Percentiles rank a stretch among this genome's conserved stretches.
Evolutionary conservation across 2,329 filamentous ascomycete species (phyloP).

Genomic region (Pseudogymnoascus sp.): DNA sequence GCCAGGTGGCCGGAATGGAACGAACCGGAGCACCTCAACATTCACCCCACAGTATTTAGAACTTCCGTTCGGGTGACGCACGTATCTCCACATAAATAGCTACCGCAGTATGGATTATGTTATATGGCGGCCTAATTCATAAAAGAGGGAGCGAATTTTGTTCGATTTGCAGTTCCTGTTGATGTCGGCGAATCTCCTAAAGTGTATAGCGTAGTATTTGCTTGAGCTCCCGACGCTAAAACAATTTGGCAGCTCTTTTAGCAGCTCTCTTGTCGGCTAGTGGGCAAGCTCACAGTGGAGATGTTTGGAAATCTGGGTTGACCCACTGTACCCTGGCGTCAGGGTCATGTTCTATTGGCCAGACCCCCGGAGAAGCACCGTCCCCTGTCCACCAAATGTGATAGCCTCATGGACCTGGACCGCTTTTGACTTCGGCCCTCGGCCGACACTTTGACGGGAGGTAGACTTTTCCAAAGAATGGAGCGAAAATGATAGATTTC

Average conservation of each 20-base stretch:
- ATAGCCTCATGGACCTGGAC: neutral
- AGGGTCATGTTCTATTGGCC: neutral
- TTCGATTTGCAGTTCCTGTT: neutral
- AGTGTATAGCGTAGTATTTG: neutral
- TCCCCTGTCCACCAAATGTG: neutral
- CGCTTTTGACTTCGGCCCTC: neutral
- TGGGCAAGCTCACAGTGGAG: neutral
- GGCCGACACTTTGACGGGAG: neutral
- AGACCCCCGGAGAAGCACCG: neutral
- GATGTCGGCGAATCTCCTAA: neutral
- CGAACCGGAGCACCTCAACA: neutral
- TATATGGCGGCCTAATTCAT: neutral
- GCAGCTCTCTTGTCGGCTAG: neutral
- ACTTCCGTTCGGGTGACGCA: neutral
- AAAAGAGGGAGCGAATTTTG: neutral
- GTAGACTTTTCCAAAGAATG: neutral
- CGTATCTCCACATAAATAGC: neutral
- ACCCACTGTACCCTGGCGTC: neutral
- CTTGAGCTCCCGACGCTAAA: neutral
- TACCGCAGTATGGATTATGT: neutral
- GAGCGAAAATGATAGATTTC: neutral
- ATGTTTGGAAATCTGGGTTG: neutral
- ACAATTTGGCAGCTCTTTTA: neutral
- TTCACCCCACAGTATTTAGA: neutral
- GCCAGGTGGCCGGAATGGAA: neutral